phyloP scores from a whole-genome alignment of 2,329 filamentous ascomycete species.

The Fusarium sp. region DNA sequence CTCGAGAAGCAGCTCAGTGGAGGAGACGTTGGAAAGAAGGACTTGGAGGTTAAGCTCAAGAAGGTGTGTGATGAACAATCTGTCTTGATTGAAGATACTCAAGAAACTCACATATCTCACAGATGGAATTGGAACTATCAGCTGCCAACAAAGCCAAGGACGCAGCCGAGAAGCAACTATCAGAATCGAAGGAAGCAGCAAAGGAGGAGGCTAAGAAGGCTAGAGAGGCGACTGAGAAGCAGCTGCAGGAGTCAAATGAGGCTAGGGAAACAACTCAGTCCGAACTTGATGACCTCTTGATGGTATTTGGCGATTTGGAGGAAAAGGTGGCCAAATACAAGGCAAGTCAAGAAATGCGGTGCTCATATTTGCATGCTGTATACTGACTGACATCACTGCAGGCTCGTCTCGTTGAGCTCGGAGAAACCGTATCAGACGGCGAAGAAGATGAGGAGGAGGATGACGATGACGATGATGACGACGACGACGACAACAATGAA shows the following conservation, averaged over 20 bases:
- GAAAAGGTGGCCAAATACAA: constrained; percentile 82
- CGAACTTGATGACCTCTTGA: constrained; percentile 83
- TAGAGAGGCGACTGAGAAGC: constrained; percentile 60
- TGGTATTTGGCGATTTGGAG: constrained; percentile 84
- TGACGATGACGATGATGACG: constrained; percentile 55
- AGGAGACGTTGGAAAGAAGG: constrained; percentile 30
- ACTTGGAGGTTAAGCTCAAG: constrained; percentile 39
- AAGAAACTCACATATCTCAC: constrained; percentile 26
- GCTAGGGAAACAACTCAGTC: constrained; percentile 73
- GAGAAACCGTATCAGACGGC: constrained; percentile 79
- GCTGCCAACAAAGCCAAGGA: constrained; percentile 72
- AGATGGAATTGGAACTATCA: constrained; percentile 50
- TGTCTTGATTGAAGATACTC: constrained; percentile 45
- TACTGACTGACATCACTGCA: constrained; percentile 47
- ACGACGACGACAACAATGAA: constrained; percentile 9
- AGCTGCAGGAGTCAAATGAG: constrained; percentile 62
- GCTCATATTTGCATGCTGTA: neutral
- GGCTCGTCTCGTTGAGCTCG: constrained; percentile 72
- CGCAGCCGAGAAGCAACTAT: constrained; percentile 53
- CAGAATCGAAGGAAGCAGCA: constrained; percentile 66
- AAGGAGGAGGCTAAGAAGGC: constrained; percentile 66
- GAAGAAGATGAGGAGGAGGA: constrained; percentile 74
- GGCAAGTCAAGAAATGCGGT: constrained; percentile 58
- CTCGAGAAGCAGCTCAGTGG: constrained; percentile 47
- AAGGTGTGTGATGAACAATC: constrained; percentile 38